Percentiles rank a stretch among this genome's conserved stretches.
Evolutionary conservation across 1,284 basidiomycete species (phyloP).

Genomic region (Leccinum fuscescens): DNA sequence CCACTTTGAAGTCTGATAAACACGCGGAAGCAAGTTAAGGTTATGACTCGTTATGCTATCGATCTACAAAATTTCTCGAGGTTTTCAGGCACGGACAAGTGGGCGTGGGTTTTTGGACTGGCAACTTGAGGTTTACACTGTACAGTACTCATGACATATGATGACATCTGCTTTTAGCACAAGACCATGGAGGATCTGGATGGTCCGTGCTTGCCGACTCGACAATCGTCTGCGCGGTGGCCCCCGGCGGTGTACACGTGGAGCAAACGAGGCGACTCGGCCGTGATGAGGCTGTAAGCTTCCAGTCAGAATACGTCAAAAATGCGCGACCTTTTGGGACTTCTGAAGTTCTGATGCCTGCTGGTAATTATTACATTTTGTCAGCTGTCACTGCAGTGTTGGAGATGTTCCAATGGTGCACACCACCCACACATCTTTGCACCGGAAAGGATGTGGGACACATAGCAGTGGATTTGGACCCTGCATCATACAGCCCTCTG

Average conservation of each 20-base stretch:
- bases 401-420: not conserved
- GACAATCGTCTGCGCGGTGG: not conserved
- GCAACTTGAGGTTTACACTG: slow-evolving; percentile 17
- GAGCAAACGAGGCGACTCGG: slow-evolving; percentile 13
- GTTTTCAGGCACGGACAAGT: slow-evolving; percentile 20
- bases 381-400: slow-evolving; percentile 8
- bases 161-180: slow-evolving; percentile 7
- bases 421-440: not conserved
- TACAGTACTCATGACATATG: slow-evolving; percentile 31
- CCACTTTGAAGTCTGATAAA: slow-evolving; percentile 27
- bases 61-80: slow-evolving; percentile 11
- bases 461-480: not conserved
- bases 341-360: slow-evolving; percentile 12
- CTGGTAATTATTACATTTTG: slow-evolving; percentile 1
- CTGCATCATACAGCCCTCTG: not conserved
- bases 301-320: slow-evolving; percentile 20
- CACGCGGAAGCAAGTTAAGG: slow-evolving; percentile 8
- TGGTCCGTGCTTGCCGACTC: not conserved
- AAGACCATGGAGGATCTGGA: not conserved
- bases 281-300: slow-evolving; percentile 5
- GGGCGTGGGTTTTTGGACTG: slow-evolving; percentile 9
- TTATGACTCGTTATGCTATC: slow-evolving; percentile 23
- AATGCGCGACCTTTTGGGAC: slow-evolving; percentile 3
- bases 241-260: slow-evolving; percentile 16
- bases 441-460: slow-evolving; percentile 11